Percentiles rank a stretch among this genome's conserved stretches.
Evolutionary conservation across 2,329 filamentous ascomycete genomes (phyloP).

Genomic region (Penicillium sp.): DNA sequence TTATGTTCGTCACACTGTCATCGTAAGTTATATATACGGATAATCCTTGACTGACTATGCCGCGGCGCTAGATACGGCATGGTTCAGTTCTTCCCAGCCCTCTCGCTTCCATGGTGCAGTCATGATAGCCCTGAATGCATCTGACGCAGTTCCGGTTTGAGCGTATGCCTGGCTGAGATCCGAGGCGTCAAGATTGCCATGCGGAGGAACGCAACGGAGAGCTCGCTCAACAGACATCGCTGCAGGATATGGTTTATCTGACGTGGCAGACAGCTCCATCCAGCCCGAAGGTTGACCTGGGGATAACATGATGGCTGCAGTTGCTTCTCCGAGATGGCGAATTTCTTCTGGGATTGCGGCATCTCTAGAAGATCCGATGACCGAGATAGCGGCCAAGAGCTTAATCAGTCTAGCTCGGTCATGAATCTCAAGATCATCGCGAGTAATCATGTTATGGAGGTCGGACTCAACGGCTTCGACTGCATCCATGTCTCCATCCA

Average conservation of each 20-base stretch:
- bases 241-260: conserved; percentile 60
- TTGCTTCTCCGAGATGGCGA: conserved; percentile 66
- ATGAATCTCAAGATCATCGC: conserved; percentile 62
- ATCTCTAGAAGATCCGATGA: conserved; percentile 55
- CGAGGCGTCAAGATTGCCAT: conserved; percentile 67
- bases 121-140: conserved; percentile 78
- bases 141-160: conserved; percentile 69
- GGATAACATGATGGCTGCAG: conserved; percentile 77
- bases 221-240: conserved; percentile 86
- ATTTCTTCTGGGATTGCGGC: conserved; percentile 49
- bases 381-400: conserved; percentile 75
- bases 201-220: conserved; percentile 71
- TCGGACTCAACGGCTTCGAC: conserved; percentile 80
- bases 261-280: conserved; percentile 70
- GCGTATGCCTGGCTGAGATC: conserved; percentile 76
- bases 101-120: conserved; percentile 76
- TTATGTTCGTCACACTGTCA: no score
- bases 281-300: conserved; percentile 81
- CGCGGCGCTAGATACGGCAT: conserved; percentile 29
- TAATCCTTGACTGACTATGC: background rate
- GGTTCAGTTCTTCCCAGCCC: conserved; percentile 63
- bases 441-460: conserved; percentile 72
- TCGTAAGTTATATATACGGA: no score
- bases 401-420: conserved; percentile 74
- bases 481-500: conserved; percentile 79